Evolutionary conservation across 768 basidiomycete genomes (phyloP), one percentile per base, ranked within the genome.

Genomic region (Daedalea quercina): DNA sequence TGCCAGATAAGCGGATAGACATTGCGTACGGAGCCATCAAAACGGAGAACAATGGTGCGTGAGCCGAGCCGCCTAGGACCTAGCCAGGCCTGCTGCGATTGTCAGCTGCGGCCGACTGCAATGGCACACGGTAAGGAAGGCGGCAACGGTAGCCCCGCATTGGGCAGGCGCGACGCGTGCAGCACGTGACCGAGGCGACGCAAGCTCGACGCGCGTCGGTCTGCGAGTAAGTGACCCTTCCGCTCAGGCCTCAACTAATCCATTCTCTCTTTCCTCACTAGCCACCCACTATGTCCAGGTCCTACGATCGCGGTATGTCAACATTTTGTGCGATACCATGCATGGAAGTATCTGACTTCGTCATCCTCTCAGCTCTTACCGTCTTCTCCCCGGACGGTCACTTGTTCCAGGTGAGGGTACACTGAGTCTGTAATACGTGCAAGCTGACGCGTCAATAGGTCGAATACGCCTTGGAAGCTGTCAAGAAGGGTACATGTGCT

Each of bases 381-480:
- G 93, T 95, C 66, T 95, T 96, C 78, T 96, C 94, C 41, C 95
- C 95, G 54, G 96, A 98, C 76, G 96, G 96, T 17, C 96, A 99
- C 75, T 76, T 99, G 62, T 96, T 97, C 79, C 94, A 97, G 80
- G 94, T 91, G 59, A 56, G 72, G 53, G 41, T 53, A 26, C 48
- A 13, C 1, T 8, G 33, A 11, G 13, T 34, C 58, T 59, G 31
- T 46, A 31, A 24, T 2, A 41, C 20, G 35, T 23, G 22, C 12
- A 22, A 33, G 24, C 19, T 43, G 13, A 28, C 28, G 25, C 48
- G 37, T 46, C 25, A 22, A 46, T 70, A 98, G 94, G 96, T 99
- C 60, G 96, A 99, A 73, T 99, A 99, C 70, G 96, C 96, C 12
- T 74, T 87, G n/a, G 96, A 99, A 71, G 96, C 96, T 51, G 96